These are phyloP conservation scores for cucumber (Cucumis sativus) DNA, from an alignment of 306 rosid genomes.

Conservation along the genomic window Cucumber_9930_V3 NC_026657.2:4291001-4291500, in stretches of 20 bases:
- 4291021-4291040: slow-evolving; percentile 64
- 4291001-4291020: slow-evolving; percentile 82
- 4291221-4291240: slow-evolving; percentile 77
- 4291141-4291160: slow-evolving; percentile 42
- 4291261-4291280: slow-evolving; percentile 69
- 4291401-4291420: slow-evolving; percentile 59
- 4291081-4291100: slow-evolving; percentile 81
- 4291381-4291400: slow-evolving; percentile 61
- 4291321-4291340: slow-evolving; percentile 44
- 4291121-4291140: slow-evolving; percentile 79
- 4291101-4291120: slow-evolving; percentile 58
- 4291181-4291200: slow-evolving; percentile 86
- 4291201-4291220: slow-evolving; percentile 65
- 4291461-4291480: slow-evolving; percentile 59
- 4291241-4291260: slow-evolving; percentile 43
- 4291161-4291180: slow-evolving; percentile 72
- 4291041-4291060: slow-evolving; percentile 86
- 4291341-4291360: slow-evolving; percentile 47
- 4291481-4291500: slow-evolving; percentile 69
- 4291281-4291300: slow-evolving; percentile 52
- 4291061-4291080: slow-evolving; percentile 78
- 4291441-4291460: slow-evolving; percentile 52
- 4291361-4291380: slow-evolving; percentile 32
- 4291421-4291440: slow-evolving; percentile 58
- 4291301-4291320: slow-evolving; percentile 57